phyloP scores from a whole-genome alignment of 2,329 filamentous ascomycete species.

The Colletotrichum lindemuthianum region DNA sequence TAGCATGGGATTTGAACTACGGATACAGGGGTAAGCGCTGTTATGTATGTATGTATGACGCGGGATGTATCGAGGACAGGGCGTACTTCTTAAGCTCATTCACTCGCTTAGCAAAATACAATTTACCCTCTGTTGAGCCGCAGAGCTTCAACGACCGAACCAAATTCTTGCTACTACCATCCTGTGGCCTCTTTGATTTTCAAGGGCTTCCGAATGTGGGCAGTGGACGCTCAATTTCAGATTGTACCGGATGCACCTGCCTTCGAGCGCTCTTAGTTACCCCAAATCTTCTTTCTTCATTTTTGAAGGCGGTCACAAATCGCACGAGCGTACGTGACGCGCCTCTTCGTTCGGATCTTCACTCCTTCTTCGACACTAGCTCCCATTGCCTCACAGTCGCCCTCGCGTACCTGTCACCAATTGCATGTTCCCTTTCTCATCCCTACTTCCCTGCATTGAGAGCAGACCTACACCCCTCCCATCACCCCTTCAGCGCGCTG shows the following conservation, averaged over 20 bases:
- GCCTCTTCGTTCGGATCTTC: neutral
- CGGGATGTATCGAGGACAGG: neutral
- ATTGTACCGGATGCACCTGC: too few species aligned
- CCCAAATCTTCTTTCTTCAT: too few species aligned
- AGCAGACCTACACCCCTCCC: too few species aligned
- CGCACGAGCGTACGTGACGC: neutral
- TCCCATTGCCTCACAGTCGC: too few species aligned
- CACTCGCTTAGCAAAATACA: conserved; percentile 21
- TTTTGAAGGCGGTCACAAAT: neutral
- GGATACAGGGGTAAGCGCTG: neutral
- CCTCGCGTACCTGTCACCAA: too few species aligned
- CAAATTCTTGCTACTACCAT: neutral
- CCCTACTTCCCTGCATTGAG: too few species aligned
- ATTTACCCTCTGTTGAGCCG: conserved; percentile 32
- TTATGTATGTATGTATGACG: too few species aligned
- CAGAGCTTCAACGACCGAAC: neutral
- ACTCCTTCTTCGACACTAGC: too few species aligned
- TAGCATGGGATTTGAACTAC: neutral
- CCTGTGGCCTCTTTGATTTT: conserved; percentile 11
- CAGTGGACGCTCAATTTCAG: too few species aligned
- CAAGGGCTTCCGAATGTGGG: neutral
- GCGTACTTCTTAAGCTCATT: conserved; percentile 7
- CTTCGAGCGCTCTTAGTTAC: too few species aligned
- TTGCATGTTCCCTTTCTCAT: too few species aligned
- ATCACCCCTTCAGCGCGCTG: too few species aligned